A percentile compares a stretch with the other conserved stretches of the same genome.
These are phyloP conservation scores for Hordeum pubiflorum DNA, from an alignment of 202 grass and related monocot species.

Conservation along the genomic window DNA sequence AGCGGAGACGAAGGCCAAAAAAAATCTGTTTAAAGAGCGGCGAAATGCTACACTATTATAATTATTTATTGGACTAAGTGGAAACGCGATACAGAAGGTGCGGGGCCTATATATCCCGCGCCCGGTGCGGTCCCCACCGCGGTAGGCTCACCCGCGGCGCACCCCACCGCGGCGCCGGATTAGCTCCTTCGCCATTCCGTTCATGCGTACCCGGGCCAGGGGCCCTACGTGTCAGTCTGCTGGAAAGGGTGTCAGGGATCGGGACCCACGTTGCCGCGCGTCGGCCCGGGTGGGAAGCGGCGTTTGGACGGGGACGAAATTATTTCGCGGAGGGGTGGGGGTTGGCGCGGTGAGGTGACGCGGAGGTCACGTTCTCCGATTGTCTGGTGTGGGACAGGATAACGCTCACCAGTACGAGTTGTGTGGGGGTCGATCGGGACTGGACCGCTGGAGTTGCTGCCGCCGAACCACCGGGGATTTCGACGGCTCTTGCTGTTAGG, in stretches of 20 bases:
- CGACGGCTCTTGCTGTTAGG: not conserved
- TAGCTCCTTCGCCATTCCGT: not conserved
- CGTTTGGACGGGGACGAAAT: constrained; percentile 16
- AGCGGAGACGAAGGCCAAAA: not conserved
- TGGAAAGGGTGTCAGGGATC: accelerated
- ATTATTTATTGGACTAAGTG: not conserved
- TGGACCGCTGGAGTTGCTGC: constrained; percentile 1
- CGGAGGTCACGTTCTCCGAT: not conserved
- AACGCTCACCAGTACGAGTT: not conserved
- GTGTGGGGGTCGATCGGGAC: not conserved
- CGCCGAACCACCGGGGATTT: not conserved
- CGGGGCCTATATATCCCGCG: not conserved
- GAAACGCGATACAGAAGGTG: constrained; percentile 17
- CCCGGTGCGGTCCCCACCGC: not conserved
- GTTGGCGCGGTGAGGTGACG: not conserved
- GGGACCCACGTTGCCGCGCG: constrained; percentile 1
- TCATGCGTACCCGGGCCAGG: no score
- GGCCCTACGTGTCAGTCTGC: not conserved
- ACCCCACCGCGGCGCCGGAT: not conserved
- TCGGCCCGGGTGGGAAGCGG: not conserved
- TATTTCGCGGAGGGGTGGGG: not conserved
- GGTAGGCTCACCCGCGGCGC: not conserved
- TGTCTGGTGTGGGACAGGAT: constrained; percentile 11
- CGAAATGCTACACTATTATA: not conserved
- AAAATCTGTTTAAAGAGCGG: not conserved